These are phyloP conservation scores for Herpetospermum pedunculosum DNA, from an alignment of 306 rosid genomes.

Conservation along the genomic window DNA sequence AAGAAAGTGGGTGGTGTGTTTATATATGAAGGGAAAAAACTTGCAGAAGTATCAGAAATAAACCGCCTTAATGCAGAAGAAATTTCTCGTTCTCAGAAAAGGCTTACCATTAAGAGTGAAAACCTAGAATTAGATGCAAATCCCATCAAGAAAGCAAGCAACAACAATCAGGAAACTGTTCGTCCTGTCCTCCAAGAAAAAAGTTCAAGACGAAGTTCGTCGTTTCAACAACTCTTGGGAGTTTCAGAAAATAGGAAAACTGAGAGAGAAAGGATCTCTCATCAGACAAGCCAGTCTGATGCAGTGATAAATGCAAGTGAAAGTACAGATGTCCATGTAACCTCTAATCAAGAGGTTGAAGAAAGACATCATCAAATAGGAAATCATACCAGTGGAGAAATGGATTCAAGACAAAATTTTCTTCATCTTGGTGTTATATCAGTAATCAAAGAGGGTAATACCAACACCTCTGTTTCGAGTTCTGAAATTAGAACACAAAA, in stretches of 20 bases:
- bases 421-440: constrained; percentile 38
- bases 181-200: constrained; percentile 21
- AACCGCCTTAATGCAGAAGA: constrained; percentile 19
- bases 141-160: constrained; percentile 19
- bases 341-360: constrained; percentile 33
- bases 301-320: constrained; percentile 23
- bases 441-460: constrained; percentile 21
- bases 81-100: constrained; percentile 18
- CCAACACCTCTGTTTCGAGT: constrained; percentile 21
- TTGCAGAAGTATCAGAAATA: constrained; percentile 22
- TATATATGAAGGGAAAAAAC: constrained; percentile 26
- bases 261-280: constrained; percentile 27
- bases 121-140: constrained; percentile 27
- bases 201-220: constrained; percentile 16
- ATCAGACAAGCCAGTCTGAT: constrained; percentile 18
- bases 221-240: constrained; percentile 21
- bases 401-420: constrained; percentile 27
- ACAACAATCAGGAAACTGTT: constrained; percentile 15
- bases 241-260: constrained; percentile 27
- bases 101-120: constrained; percentile 25
- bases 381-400: constrained; percentile 17
- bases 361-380: constrained; percentile 25
- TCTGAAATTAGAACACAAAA: constrained; percentile 30
- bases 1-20: constrained; percentile 19
- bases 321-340: constrained; percentile 16